A percentile compares a stretch with the other conserved stretches of the same genome.
Conservation (phyloP, 176 grass and related monocot species). For the Tillandsia leiboldiana region DNA sequence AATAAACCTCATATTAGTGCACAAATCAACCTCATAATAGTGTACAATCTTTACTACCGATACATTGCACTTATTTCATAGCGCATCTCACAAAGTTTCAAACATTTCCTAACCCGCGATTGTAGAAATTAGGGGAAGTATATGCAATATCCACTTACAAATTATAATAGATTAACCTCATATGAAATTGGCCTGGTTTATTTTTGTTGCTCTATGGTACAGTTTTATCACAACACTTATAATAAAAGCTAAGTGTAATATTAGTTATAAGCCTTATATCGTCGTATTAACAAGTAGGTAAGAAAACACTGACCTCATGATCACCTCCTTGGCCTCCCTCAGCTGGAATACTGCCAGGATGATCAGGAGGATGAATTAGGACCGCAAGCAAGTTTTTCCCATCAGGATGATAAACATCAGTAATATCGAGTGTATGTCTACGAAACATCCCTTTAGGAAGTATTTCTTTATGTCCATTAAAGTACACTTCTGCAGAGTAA, state of each 20-base stretch:
- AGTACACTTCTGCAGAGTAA: constrained; percentile 82
- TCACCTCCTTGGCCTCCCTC: constrained; percentile 90
- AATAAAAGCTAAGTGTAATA: background rate
- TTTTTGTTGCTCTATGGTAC: too few relatives aligned
- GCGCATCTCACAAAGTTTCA: too few relatives aligned
- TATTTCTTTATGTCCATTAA: constrained; percentile 71
- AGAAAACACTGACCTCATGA: constrained; percentile 59
- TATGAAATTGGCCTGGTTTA: too few relatives aligned
- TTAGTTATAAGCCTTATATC: background rate
- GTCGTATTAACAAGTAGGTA: background rate
- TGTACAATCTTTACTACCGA: too few relatives aligned
- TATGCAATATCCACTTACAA: too few relatives aligned
- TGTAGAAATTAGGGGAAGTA: too few relatives aligned
- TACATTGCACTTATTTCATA: too few relatives aligned
- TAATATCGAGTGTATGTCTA: constrained; percentile 79
- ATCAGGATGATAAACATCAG: constrained; percentile 67
- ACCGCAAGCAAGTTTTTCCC: constrained; percentile 84
- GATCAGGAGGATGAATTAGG: constrained; percentile 85
- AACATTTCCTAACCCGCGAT: too few relatives aligned
- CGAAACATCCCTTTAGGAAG: constrained; percentile 97
- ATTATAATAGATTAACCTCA: too few relatives aligned
- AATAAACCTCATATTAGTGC: too few relatives aligned
- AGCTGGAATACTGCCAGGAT: constrained; percentile 86
- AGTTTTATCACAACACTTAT: too few relatives aligned
- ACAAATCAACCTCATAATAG: too few relatives aligned